Evolutionary conservation across 352 stramenopile species (phyloP).

Genomic region (Pythium diclinum): DNA sequence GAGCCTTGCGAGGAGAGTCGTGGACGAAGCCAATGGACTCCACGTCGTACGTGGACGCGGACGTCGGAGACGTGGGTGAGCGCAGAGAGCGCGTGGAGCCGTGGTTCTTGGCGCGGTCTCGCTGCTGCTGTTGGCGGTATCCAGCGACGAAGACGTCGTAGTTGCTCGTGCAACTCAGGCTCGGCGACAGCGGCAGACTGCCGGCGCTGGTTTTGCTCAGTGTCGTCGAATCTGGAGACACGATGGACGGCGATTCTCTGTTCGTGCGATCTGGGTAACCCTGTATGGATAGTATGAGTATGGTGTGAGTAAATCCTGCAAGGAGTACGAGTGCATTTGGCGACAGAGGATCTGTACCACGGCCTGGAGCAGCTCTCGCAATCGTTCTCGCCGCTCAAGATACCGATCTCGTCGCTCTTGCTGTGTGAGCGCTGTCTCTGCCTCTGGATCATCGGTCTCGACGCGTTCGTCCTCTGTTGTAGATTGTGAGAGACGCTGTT

Average conservation of each 20-base stretch:
- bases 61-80: slow-evolving; percentile 22
- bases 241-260: not conserved
- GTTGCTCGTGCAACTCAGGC: slow-evolving; percentile 34
- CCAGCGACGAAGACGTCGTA: slow-evolving; percentile 38
- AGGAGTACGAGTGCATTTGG: not conserved
- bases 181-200: slow-evolving; percentile 22
- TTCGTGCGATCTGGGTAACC: not conserved
- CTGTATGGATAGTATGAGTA: not conserved
- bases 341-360: not conserved
- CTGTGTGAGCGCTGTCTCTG: not conserved
- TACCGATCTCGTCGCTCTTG: slow-evolving; percentile 11
- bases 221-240: not conserved
- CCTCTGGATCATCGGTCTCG: not conserved
- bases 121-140: slow-evolving; percentile 24
- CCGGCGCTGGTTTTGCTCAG: not conserved
- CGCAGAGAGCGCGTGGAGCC: slow-evolving; percentile 6
- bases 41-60: slow-evolving; percentile 10
- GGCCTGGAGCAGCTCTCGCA: slow-evolving; percentile 22
- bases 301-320: not conserved
- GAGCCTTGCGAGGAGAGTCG: not conserved
- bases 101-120: not conserved
- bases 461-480: not conserved
- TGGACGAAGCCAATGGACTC: slow-evolving; percentile 9
- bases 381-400: slow-evolving; percentile 16
- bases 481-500: slow-evolving; percentile 2